Percentiles rank a stretch among this genome's conserved stretches.
Conservation (phyloP, 345 rosid species). For the Brassica juncea region DNA sequence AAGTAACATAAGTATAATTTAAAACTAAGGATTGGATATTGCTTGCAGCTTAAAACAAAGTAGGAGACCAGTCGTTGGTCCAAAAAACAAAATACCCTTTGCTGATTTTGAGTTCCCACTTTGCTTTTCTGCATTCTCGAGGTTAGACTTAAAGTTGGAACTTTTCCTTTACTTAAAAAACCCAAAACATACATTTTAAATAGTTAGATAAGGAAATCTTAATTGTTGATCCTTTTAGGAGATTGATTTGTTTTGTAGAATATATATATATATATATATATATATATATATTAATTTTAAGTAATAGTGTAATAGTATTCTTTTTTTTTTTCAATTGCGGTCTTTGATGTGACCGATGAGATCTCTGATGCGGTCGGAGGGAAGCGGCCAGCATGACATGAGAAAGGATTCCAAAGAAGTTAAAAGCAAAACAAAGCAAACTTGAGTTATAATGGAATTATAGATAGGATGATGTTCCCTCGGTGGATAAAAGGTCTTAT, state of each 20-base stretch:
- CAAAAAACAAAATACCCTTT: conserved; percentile 39
- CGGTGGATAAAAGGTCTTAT: conserved; percentile 28
- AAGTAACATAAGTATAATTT: conserved; percentile 34
- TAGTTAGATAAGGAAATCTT: conserved; percentile 29
- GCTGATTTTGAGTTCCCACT: conserved; percentile 38
- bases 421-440: conserved; percentile 34
- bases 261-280: not conserved
- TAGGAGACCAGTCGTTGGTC: conserved; percentile 45
- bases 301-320: not conserved
- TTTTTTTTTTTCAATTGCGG: not conserved
- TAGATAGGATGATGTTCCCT: conserved; percentile 20
- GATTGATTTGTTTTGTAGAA: not conserved
- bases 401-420: conserved; percentile 20
- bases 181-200: conserved; percentile 26
- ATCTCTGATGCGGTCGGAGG: conserved; percentile 34
- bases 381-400: conserved; percentile 26
- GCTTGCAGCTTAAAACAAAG: conserved; percentile 34
- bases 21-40: conserved; percentile 34
- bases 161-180: conserved; percentile 41
- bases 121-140: conserved; percentile 41
- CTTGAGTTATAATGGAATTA: conserved; percentile 19
- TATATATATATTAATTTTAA: conserved; percentile 2
- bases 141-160: conserved; percentile 43
- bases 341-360: conserved; percentile 31
- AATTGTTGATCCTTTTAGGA: conserved; percentile 1